Base-by-base conservation (phyloP, 345 rosid species). In the Boechera stricta region DNA sequence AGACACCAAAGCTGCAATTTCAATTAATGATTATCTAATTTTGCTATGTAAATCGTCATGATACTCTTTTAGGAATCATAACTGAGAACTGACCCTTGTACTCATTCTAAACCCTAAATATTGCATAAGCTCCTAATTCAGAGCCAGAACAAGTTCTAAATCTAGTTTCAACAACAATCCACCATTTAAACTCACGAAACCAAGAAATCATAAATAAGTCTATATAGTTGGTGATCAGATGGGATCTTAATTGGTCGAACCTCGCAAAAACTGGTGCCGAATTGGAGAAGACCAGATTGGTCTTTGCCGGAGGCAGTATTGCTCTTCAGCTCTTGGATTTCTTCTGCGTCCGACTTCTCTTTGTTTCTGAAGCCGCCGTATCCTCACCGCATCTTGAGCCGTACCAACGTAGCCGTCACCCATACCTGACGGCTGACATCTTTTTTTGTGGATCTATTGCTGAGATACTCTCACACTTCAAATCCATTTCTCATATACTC, bases 381-480 rank as follows among this genome's bases (percentile, higher is more conserved):
- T 96, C 83, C 97, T 96, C 66, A 91, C 99, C 38, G 93, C 98
- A 73, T 96, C 98, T 76, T 96, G 99, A 81, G 98, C 89, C 70
- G 99, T 88, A 57, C 98, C 99, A 56, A 96, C 99, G 85, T 96
- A 96, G 56, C 99, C 98, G 58, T 96, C 97, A 49, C 99, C 99
- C 99, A 96, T 96, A 21, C 99, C 99, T 87, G 99, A 87, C 99
- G 93, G 21, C 21, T 18, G 21, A 18, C 21, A 18, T 18, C 21
- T 18, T 18, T 18, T 18, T 18, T 18, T 18, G 21, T 18, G 21
- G 21, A 18, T 18, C 21, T 18, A 18, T 18, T 18, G 21, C 21
- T 18, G 21, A 18, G 21, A 18, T 18, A 18, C 21, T 18, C 0
- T 18, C 21, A 18, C 21, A 18, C 21, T 18, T 18, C 21, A 18